Evolutionary conservation across 352 stramenopile genomes (phyloP).

Genomic region (Elongisporangium undulatum): DNA sequence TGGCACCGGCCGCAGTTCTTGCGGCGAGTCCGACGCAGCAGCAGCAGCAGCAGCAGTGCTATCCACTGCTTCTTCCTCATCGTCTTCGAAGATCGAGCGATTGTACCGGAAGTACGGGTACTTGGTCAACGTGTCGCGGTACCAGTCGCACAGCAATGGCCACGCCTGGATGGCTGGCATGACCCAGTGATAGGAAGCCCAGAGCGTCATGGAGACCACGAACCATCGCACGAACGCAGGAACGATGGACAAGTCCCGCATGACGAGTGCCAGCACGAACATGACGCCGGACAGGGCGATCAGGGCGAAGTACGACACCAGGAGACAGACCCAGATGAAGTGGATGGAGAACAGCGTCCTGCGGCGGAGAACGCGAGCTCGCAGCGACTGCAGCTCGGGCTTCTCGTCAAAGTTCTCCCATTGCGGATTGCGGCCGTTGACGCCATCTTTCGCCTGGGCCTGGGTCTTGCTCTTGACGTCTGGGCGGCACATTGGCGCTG

Average conservation of each 20-base stretch:
- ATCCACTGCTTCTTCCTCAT: conserved; percentile 3
- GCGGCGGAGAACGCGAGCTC: conserved; percentile 21
- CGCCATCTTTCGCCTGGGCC: neutral
- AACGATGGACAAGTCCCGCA: conserved; percentile 9
- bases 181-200: conserved; percentile 39
- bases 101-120: conserved; percentile 52
- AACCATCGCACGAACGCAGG: conserved; percentile 15
- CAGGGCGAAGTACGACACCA: conserved; percentile 13
- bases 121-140: conserved; percentile 43
- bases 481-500: neutral
- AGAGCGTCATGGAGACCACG: conserved; percentile 26
- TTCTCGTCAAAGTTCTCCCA: conserved; percentile 13
- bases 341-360: conserved; percentile 26
- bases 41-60: neutral
- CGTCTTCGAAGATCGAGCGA: conserved; percentile 35
- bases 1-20: neutral
- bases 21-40: neutral
- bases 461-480: neutral
- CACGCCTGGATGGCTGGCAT: conserved; percentile 24
- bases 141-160: conserved; percentile 30
- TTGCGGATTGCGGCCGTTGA: neutral
- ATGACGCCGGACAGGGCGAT: conserved; percentile 18
- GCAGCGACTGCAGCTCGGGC: conserved; percentile 23
- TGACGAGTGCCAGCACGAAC: conserved; percentile 11
- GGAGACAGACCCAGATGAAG: conserved; percentile 26